Evolutionary conservation across 1,284 basidiomycete species (phyloP), one percentile per base, ranked within the genome.

Genomic region (Ceratobasidium sp.): DNA sequence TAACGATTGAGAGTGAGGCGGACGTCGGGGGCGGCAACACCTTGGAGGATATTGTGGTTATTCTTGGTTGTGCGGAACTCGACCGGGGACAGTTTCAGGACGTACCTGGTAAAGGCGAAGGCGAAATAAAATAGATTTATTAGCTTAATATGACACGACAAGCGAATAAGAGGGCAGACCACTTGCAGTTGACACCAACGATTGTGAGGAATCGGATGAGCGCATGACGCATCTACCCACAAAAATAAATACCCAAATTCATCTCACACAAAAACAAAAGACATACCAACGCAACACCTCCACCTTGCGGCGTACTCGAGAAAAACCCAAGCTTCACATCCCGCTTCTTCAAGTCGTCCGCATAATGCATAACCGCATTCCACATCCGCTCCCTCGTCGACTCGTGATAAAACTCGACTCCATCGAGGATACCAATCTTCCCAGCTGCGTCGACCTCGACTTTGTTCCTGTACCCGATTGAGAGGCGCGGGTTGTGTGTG

Each of bases 21-120:
- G 47, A 93, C 86, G 76, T 88, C 88, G 17, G 91, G 89, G 15
- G 89, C 83, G 2, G 93, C 91, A 53, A 96, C 94, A 75, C 94
- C 94, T 88, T 94, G 93, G 24, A 94, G 84, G 82, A 79, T 93
- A 83, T 94, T 94, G 88, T 94, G 93, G 85, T 95, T 95, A 90
- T 94, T 93, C 87, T 95, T 95, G 76, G 94, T 96, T 75, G 92
- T 95, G 77, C 94, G 89, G 88, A 96, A 96, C 48, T 95, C 93
- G 77, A 88, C 89, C 6, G 94, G 94, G 45, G 91, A 91, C 75
- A 94, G 89, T 86, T 95, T 94, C 64, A 93, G 94, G 22, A 94
- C 92, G 84, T 93, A 94, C 92, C 92, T 93, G 78, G 15, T n/a
- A 15, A 15, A 50, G n/a, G 47, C 15, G 47, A 15, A n/a, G 47